Base-by-base conservation (phyloP, 768 basidiomycete species). In the Bullera alba region DNA sequence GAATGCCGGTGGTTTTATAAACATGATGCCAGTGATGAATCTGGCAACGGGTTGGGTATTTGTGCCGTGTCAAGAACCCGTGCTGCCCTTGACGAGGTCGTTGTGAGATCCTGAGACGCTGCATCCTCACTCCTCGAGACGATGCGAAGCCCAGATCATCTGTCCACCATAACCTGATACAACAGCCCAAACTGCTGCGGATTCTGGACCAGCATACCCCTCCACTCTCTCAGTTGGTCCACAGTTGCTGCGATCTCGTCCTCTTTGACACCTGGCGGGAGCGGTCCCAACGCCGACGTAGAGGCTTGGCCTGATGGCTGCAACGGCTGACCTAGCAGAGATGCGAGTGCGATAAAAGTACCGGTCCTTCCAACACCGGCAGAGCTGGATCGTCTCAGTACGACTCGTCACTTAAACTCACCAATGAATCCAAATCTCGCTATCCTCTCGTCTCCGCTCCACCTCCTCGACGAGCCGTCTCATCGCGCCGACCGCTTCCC, bases 321-420 rank as follows among this genome's bases (percentile, higher is more conserved):
- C 22, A 5, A 36, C 15, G 42, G 51, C 1, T 50, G 47, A 8
- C 38, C 37, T 3, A 66, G 56, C 21, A 74, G 53, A 0, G 73
- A 70, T 10, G 68, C 55, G 14, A 74, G 57, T 10, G 71, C 67
- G 21, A 74, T 69, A 56, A 65, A 73, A 3, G 70, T 62, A 1
- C 73, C 73, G 12, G 71, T 74, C 14, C 73, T 42, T 15, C 73
- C 73, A 3, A 74, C 66, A 15, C 73, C 73, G 7, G 73, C 71
- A 14, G 71, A 72, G 51, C 71, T 65, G 39, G 15, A 21, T 25
- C 54, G 7, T 5, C 21, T 43, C 21, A 30, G 14, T 35, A 43
- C 19, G 27, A n/a, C 34, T 17, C 17, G 28, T 26, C 21, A n/a
- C 2, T 2, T 7, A 26, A 17, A 58, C 63, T 34, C 47, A 70